A percentile compares a stretch with the other conserved stretches of the same genome.
Conservation (phyloP, 306 rosid genomes). For the Heteromeles arbutifolia region DNA sequence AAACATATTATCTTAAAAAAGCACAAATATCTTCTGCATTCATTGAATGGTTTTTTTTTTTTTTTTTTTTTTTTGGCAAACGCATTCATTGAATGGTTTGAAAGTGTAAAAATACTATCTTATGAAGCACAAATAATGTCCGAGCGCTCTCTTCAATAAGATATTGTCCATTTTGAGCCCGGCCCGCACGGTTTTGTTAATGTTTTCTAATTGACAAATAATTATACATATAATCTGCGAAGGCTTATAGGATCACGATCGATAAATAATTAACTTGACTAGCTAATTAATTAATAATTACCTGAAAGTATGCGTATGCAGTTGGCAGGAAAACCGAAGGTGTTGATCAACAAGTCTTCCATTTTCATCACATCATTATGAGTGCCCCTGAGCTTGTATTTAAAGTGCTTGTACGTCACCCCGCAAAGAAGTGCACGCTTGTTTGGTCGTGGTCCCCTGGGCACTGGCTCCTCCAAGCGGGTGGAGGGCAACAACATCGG, state of each 20-base stretch:
- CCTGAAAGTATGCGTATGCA: constrained; percentile 64
- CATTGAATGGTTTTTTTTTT: no score
- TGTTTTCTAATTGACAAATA: no score
- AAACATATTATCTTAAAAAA: no score
- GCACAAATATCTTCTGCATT: constrained; percentile 29
- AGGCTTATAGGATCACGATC: no score
- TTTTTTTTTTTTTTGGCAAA: no score
- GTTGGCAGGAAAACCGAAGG: constrained; percentile 36
- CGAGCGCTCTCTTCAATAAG: no score
- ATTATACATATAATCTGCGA: no score
- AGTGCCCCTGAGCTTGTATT: constrained; percentile 57
- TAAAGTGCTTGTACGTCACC: constrained; percentile 44
- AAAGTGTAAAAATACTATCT: no score
- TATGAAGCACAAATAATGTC: no score
- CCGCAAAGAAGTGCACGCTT: constrained; percentile 85
- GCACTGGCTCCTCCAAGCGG: not conserved
- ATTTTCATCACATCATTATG: constrained; percentile 54
- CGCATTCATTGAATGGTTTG: not conserved
- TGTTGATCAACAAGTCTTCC: constrained; percentile 34
- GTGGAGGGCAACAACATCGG: not conserved
- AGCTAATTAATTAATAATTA: constrained; percentile 14
- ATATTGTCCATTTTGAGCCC: no score
- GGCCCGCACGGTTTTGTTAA: no score
- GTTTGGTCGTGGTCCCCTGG: not conserved
- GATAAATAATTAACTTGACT: no score